Base-by-base conservation (phyloP, 495 filamentous ascomycete species). In the Chaetomium fimeti region DNA sequence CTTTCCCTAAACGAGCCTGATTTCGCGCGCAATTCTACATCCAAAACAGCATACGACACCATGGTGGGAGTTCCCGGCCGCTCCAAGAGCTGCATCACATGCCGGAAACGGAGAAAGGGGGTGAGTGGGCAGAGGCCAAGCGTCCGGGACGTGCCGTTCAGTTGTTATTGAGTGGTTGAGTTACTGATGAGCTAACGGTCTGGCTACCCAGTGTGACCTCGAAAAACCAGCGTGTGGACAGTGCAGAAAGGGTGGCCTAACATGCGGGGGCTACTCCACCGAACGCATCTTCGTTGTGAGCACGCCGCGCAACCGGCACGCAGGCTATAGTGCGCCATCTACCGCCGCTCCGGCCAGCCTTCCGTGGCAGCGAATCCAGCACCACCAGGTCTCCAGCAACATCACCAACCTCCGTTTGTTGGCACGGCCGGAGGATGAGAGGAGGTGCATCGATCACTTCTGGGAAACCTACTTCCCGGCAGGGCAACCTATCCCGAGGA, bases 401-500 rank as follows among this genome's bases (percentile, higher is more conserved):
- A 27, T 29, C 48, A 48, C 61, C 32, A 51, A 57, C 40, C 25
- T 36, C 20, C 12, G 38, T 2, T 42, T 63, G 16, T 42, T 63
- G n/a, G 42, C 49, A 29, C 36, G 53, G 5, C 61, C 61, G 13
- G 64, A 66, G 40, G 47, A 58, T 16, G 68, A 69, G 58, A 53
- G 58, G 25, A 12, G 64, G n/a, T 67, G 61, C 13, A 57, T 64
- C 27, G 57, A 69, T 47, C 27, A 63, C 5, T 69, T 66, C 28
- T 66, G 68, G 68, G 68, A 69, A 47, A 64, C 64, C 7, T 69
- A 62, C 42, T 66, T 62, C 20, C 64, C 68, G 15, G 27, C 61
- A 11, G 68, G 68, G 0, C 32, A 24, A 1, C 68, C 64, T 11
- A 61, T 69, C 8, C 64, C 61, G 28, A 4, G 15, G 5, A n/a